Evolutionary conservation across 2,329 filamentous ascomycete genomes (phyloP), one percentile per base, ranked within the genome.

Genomic region (Herpotrichia juniperi): DNA sequence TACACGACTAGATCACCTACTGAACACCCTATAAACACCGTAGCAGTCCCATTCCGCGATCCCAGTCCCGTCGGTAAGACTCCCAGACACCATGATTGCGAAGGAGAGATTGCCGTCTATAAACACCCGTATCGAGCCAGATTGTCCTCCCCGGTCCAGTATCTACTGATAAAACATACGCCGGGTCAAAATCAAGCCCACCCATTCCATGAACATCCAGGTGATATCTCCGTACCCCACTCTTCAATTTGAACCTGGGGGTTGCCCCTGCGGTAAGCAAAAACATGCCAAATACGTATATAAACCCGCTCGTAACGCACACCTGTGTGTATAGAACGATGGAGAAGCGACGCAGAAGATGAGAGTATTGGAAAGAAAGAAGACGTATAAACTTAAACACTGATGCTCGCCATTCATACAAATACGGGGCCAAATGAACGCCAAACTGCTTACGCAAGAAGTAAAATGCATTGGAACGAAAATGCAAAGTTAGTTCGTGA

Each of bases 161-260:
- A 37, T 28, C 26, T 12, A 6, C 12, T 7, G 12, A 19, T 19
- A 19, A 37, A 8, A 40, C 22, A 24, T 40, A 40, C 37, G 37
- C 37, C 37, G 21, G 19, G 21, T 40, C 19, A 19, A 25, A 25
- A 40, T 21, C 19, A 22, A 14, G 11, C 21, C 37, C 9, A 14
- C 37, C 37, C 11, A 40, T 24, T 21, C 19, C 9, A 40, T 40
- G 14, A 21, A 8, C 34, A 19, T 8, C 6, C n/a, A 37, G 17
- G 12, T n/a, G 37, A 8, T 22, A 24, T 40, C 34, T 37, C 10
- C 34, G n/a, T 37, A 10, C 34, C 37, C 19, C 25, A 40, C 12
- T 40, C 22, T 11, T 22, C 37, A 40, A 40, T 40, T 40, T 40
- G 37, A 40, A 40, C 37, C 34, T 40, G 37, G 37, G 7, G 12